A percentile compares a stretch with the other conserved stretches of the same genome.
Evolutionary conservation across 164 flowering plant species (phyloP).

Genomic region (Kalanchoe fedtschenkoi): DNA sequence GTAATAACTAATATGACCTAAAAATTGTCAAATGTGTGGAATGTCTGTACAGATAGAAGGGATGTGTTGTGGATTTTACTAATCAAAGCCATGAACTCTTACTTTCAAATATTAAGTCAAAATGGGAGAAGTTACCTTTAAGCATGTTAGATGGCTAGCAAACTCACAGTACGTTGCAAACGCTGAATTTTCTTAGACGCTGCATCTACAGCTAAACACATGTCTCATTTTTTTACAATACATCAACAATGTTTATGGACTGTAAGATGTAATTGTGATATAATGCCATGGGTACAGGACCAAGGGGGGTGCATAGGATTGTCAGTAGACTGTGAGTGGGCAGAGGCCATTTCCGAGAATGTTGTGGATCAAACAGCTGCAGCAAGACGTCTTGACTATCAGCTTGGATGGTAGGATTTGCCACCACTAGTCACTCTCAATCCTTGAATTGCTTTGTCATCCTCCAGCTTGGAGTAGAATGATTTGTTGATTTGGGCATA

Average conservation of each 20-base stretch:
- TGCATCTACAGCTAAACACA: not conserved
- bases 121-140: not conserved
- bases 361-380: conserved; percentile 61
- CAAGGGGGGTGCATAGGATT: conserved; percentile 81
- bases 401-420: conserved; percentile 69
- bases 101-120: too few relatives aligned
- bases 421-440: not conserved
- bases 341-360: conserved; percentile 70
- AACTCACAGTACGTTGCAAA: not conserved
- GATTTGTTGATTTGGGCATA: not conserved
- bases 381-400: conserved; percentile 75
- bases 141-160: not conserved
- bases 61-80: too few relatives aligned
- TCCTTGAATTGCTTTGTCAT: not conserved
- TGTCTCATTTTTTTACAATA: not conserved
- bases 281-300: conserved; percentile 28
- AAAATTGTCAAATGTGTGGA: too few relatives aligned
- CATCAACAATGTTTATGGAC: not conserved
- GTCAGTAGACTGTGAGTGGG: conserved; percentile 89
- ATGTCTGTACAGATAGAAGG: too few relatives aligned
- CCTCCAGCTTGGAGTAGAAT: not conserved
- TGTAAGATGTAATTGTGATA: not conserved
- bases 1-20: too few relatives aligned
- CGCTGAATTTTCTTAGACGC: not conserved
- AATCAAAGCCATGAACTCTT: too few relatives aligned